Base-by-base conservation (phyloP, 2,329 filamentous ascomycete genomes). In the Monilinia laxa region DNA sequence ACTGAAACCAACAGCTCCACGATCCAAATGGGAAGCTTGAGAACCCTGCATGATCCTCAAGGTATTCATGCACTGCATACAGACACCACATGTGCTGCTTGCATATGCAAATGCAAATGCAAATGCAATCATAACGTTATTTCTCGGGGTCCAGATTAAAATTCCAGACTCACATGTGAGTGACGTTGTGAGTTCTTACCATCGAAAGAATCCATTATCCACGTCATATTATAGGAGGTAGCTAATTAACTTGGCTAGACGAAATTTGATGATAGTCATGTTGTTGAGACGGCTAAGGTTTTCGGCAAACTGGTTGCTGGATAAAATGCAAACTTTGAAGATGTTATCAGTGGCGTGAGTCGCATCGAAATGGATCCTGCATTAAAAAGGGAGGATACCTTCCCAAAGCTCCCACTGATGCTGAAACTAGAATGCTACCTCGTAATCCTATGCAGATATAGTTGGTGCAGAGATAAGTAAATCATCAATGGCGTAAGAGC, bases 41-140 rank as follows among this genome's bases (percentile, higher is more conserved):
- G 28, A 40, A 51, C 58, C 58, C n/a, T 62, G 45, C 31, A 62
- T 49, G 28, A 23, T 60, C 12, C 47, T 31, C 42, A 49, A 60
- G 20, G 49, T 23, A 38, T 60, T 28, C 49, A 12, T 60, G 28
- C 28, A 38, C 12, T 4, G 45, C 45, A 23, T 60, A 35, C 20
- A 60, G 31, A 49, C 25, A 60, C 57, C 10, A 18, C 28, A 38
- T 49, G 18, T 60, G 57, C 57, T 12, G 14, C 49, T 38, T n/a
- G 14, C 9, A 38, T 62, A 38, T 51, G 58, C 58, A 62, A 18
- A 40, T 31, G 58, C 58, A 62, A 18, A 40, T 31, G 58, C 58
- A 62, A 18, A 40, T 31, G 23, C n/a, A 40, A 38, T 51, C 14
- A 62, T 16, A 28, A 52, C 49, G 5, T 52, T 52, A 16, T 49